These are phyloP conservation scores for Fusarium mundagurra DNA, from an alignment of 2,329 filamentous ascomycete genomes.

Conservation along the genomic window DNA sequence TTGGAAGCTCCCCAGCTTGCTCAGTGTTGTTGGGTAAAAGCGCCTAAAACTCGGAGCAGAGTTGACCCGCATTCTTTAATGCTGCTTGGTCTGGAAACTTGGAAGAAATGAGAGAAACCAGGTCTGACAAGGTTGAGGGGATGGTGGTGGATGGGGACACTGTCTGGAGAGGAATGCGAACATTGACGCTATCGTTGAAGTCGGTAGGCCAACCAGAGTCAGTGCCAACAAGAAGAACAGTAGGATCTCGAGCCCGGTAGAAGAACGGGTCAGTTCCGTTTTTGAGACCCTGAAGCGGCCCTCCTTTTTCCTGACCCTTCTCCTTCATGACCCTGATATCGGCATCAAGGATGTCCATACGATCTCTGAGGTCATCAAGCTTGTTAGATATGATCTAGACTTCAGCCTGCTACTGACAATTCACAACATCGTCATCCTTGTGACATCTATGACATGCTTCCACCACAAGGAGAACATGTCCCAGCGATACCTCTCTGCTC, in stretches of 20 bases:
- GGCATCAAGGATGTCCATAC: background rate
- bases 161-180: background rate
- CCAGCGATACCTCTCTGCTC: background rate
- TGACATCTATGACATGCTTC: background rate
- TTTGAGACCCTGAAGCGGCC: background rate
- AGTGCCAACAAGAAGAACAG: background rate
- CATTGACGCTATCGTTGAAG: background rate
- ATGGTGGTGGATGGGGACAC: background rate
- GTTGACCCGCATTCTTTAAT: background rate
- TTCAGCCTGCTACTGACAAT: background rate
- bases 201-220: background rate
- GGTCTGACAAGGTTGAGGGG: background rate
- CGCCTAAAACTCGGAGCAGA: background rate
- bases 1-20: background rate
- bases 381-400: background rate
- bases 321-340: background rate
- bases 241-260: background rate
- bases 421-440: background rate
- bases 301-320: background rate
- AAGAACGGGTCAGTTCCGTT: background rate
- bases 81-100: background rate
- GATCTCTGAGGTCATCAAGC: background rate
- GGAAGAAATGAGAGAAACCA: background rate
- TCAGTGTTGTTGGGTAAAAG: background rate
- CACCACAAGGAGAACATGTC: background rate